A percentile compares a stretch with the other conserved stretches of the same genome.
These are phyloP conservation scores for Fusarium pseudograminearum DNA, from an alignment of 2,329 filamentous ascomycete species.

Conservation along the genomic window DNA sequence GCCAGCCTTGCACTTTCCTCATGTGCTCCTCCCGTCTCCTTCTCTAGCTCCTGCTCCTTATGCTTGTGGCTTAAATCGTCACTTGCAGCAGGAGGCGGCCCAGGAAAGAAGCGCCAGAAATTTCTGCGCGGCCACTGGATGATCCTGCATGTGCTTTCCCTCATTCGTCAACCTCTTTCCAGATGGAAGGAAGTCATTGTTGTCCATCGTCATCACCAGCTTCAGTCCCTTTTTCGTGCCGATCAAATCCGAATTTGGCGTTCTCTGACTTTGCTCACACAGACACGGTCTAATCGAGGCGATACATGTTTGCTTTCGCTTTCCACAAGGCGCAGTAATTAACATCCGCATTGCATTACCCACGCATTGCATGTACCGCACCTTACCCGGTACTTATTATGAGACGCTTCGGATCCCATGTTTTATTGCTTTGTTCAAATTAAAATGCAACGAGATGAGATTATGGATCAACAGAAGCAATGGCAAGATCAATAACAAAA, in stretches of 20 bases:
- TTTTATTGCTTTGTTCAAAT: constrained; percentile 26
- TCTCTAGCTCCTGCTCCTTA: constrained; percentile 11
- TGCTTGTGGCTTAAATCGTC: constrained; percentile 32
- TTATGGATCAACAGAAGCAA: constrained; percentile 14
- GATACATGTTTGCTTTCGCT: constrained; percentile 9
- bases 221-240: constrained; percentile 17
- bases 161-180: constrained; percentile 22
- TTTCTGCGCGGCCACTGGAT: constrained; percentile 36
- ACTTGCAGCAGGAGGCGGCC: constrained; percentile 10
- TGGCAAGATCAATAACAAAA: constrained; percentile 6
- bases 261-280: constrained; percentile 18
- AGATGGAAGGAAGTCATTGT: constrained; percentile 3
- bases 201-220: constrained; percentile 32
- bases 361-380: not conserved
- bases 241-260: constrained; percentile 29
- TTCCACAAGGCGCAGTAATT: constrained; percentile 16
- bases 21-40: constrained; percentile 10
- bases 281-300: not conserved
- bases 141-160: constrained; percentile 19
- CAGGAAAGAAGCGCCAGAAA: constrained; percentile 17
- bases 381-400: not conserved
- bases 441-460: constrained; percentile 15
- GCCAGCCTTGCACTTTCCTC: constrained; percentile 35
- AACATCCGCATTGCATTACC: constrained; percentile 26
- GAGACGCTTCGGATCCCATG: constrained; percentile 14